Conservation (phyloP, 2,329 filamentous ascomycete genomes). For the Fusarium abutilonis region DNA sequence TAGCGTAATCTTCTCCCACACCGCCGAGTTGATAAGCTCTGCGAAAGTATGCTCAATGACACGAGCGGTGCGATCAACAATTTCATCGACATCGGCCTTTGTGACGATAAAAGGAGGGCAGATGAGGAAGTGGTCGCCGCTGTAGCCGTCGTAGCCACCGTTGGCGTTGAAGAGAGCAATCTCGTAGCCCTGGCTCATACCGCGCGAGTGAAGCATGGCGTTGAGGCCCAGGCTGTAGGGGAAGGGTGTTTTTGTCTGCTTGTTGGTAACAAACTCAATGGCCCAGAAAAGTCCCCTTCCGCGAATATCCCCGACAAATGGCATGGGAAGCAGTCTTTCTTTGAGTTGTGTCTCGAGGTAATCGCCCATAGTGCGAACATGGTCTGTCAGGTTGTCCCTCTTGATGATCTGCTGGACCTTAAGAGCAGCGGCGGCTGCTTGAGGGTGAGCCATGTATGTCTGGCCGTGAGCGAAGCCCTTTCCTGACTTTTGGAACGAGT, state of each 20-base stretch:
- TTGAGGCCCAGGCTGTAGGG: constrained; percentile 25
- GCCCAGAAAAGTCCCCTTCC: constrained; percentile 37
- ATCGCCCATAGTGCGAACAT: constrained; percentile 13
- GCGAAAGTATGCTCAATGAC: constrained; percentile 36
- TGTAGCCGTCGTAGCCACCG: constrained; percentile 38
- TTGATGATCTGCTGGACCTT: constrained; percentile 35
- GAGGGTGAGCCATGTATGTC: constrained; percentile 34
- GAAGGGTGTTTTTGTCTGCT: constrained; percentile 34
- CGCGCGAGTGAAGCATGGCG: constrained; percentile 24
- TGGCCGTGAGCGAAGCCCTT: constrained; percentile 29
- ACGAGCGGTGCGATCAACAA: constrained; percentile 29
- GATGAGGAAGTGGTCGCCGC: constrained; percentile 36
- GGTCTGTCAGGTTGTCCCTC: constrained; percentile 7
- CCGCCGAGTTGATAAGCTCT: constrained; percentile 15
- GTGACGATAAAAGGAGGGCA: constrained; percentile 36
- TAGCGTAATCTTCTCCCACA: constrained; percentile 35
- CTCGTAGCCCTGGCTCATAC: constrained; percentile 36
- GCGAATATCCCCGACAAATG: constrained; percentile 37
- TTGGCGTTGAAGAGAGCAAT: constrained; percentile 38
- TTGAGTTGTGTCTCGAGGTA: constrained; percentile 35
- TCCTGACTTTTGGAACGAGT: constrained; percentile 26
- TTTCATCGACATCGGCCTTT: constrained; percentile 30
- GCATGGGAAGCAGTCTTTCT: constrained; percentile 9
- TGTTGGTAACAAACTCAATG: constrained; percentile 39
- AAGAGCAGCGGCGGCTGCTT: constrained; percentile 22